Base-by-base conservation (phyloP, 1,139 yeast genomes). In the Taphrina populina region DNA sequence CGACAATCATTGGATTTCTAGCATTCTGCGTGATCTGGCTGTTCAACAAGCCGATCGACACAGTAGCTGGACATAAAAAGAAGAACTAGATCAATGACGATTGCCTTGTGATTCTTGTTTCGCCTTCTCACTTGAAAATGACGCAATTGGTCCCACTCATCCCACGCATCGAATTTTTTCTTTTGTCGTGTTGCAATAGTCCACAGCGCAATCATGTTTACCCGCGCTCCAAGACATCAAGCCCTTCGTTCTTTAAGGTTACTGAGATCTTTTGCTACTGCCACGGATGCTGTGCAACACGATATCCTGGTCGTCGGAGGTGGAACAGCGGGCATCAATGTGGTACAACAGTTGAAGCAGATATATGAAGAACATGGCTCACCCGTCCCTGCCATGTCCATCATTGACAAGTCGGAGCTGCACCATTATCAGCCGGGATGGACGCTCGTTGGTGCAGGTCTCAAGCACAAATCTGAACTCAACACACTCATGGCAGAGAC, bases 1-100 rank as follows among this genome's bases (percentile, higher is more conserved):
- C 82, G 45, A 96, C 92, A 21, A 81, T 84, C 35, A 64, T 73
- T 39, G 84, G 84, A 1, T 94, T 96, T 95, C 66, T 87, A 46
- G 64, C 79, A 33, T 92, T 94, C 69, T 80, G 87, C 19, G 70
- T 80, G 45, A 73, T 84, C 63, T 92, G 83, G 70, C 70, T 84
- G 24, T 49, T 49, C 33, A 39, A 49, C 11, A 45, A 49, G 46
- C 26, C 37, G 8, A 27, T 32, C n/a, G 30, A 29, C 10, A 37
- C 27, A 15, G 15, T 37, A 0, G 36, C 36, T 13, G 54, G 39
- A 20, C 27, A 23, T 17, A 49, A 49, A 20, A 49, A 49, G 40
- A 15, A 13, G 27, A 43, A 43, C 32, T 43, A 30, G 23, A 8
- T 7, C 8, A 8, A 33, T 27, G 11, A 11, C 30, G 30, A 27